phyloP scores from a whole-genome alignment of 2,329 filamentous ascomycete genomes.

The Pseudogymnoascus sp. region DNA sequence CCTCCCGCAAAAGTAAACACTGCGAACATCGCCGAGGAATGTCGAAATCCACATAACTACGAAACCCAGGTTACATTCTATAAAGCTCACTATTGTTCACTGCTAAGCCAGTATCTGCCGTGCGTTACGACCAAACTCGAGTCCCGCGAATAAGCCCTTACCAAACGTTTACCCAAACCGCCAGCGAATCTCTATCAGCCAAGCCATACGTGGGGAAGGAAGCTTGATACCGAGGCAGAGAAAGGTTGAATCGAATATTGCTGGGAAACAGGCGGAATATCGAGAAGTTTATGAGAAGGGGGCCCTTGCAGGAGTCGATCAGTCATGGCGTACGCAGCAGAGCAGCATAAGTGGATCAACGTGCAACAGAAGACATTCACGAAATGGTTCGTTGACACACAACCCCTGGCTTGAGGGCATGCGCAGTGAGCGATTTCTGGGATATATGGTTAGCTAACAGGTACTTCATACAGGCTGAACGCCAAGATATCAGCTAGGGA shows the following conservation, averaged over 20 bases:
- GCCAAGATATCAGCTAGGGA: constrained; percentile 77
- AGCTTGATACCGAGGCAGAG: background rate
- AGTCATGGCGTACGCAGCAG: constrained; percentile 50
- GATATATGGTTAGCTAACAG: background rate
- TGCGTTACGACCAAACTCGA: background rate
- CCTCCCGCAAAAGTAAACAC: constrained; percentile 7
- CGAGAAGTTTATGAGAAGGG: background rate
- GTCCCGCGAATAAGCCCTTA: background rate
- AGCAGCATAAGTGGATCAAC: constrained; percentile 60
- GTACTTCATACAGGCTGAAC: constrained; percentile 61
- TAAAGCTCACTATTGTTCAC: background rate
- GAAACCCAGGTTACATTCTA: background rate
- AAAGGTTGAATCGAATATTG: background rate
- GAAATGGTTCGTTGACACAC: constrained; percentile 60
- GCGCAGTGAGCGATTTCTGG: constrained; percentile 14
- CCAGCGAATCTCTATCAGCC: background rate
- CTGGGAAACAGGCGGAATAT: background rate
- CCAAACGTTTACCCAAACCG: background rate
- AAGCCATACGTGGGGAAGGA: constrained; percentile 4
- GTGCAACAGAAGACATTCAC: constrained; percentile 99
- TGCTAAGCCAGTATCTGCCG: background rate
- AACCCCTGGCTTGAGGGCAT: background rate
- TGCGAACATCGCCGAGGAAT: background rate
- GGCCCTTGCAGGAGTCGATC: background rate
- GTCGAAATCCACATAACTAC: background rate